Base-by-base conservation (phyloP, 129 eudicot genomes). In the carrot (Daucus carota) region DNA sequence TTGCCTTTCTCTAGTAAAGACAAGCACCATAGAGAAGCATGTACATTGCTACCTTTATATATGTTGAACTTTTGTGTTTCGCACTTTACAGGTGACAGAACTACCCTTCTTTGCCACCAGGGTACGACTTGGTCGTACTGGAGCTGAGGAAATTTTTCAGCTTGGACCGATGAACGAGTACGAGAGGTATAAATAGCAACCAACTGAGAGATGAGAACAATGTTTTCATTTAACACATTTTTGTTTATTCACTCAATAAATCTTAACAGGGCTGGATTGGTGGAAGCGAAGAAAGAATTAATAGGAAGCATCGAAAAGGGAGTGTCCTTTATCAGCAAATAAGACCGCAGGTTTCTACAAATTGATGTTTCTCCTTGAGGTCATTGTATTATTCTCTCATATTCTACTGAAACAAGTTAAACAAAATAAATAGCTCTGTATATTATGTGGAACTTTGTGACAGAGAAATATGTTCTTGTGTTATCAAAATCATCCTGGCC, bases 51-150 rank as follows among this genome's bases (percentile, higher is more conserved):
- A 70, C 31, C 4, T 60, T 57, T 13, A n/a, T 20, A 4, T 50
- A 38, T 18, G 34, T 43, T 62, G 34, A 28, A 76, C 48, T 34
- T 66, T 54, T 70, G 31, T 77, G 28, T 18, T 62, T 43, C 72
- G 57, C 63, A 42, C 70, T 38, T 73, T 70, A 65, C 78, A 90
- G 95, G 96, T 88, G 45, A 90, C 98, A 18, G 97, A 93, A 75
- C 92, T 93, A 33, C 97, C 97, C 7, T 93, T 92, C 87, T 92
- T 92, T 79, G 96, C 98, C 76, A 78, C 94, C 18, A 88, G 86
- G 80, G 90, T 88, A 17, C 83, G 88, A 75, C 83, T 93, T 44
- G 98, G 98, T 10, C 94, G 87, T 70, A 70, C 77, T 72, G 98
- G 98, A 78, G 88, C 86, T 22, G 98, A 93, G 76, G 98, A 92